Percentiles rank a stretch among this genome's conserved stretches.
Conservation (phyloP, 495 filamentous ascomycete species). For the Diplogelasinospora grovesii region DNA sequence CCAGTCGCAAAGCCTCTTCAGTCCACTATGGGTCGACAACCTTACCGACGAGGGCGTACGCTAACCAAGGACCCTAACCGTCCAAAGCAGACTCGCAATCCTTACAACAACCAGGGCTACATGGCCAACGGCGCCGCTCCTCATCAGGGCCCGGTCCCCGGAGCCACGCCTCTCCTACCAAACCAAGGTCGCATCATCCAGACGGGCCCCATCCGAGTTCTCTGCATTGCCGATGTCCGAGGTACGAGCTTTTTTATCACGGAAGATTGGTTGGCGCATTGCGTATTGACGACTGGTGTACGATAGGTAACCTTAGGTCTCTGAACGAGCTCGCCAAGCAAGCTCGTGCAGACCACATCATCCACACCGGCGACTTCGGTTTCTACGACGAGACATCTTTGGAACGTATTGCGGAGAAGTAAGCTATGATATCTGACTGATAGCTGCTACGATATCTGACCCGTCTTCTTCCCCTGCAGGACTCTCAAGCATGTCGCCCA, state of each 20-base stretch:
- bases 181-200: constrained; percentile 68
- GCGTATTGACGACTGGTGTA: constrained; percentile 7
- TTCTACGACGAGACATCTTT: constrained; percentile 97
- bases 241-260: constrained; percentile 48
- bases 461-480: constrained; percentile 52
- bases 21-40: too few relatives aligned
- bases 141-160: constrained; percentile 40
- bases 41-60: too few relatives aligned
- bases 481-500: constrained; percentile 97
- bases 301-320: constrained; percentile 81
- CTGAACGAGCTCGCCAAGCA: constrained; percentile 93
- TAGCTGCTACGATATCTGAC: too few relatives aligned
- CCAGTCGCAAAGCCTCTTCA: not conserved
- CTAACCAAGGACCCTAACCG: too few relatives aligned
- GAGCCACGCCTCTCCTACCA: constrained; percentile 49
- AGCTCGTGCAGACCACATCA: constrained; percentile 89
- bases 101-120: constrained; percentile 42
- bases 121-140: constrained; percentile 48
- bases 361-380: constrained; percentile 98
- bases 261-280: not conserved
- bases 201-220: constrained; percentile 72
- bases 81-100: constrained; percentile 33
- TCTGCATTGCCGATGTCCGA: constrained; percentile 97
- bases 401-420: constrained; percentile 99
- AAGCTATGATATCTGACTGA: too few relatives aligned